Base-by-base conservation (phyloP, 306 rosid species). In the Quercus rubra region DNA sequence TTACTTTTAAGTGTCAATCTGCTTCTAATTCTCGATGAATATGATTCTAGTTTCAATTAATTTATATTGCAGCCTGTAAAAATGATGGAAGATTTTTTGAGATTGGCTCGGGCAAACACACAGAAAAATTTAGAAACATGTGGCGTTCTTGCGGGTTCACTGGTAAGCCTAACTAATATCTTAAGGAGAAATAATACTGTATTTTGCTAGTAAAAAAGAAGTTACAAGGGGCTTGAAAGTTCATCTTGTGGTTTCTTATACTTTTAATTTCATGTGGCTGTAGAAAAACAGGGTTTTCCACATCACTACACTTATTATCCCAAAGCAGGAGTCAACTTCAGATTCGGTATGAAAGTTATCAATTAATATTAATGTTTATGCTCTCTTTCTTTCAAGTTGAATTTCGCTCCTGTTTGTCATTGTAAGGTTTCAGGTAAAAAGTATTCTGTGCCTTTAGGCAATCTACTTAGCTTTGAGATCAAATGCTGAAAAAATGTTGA, bases 251-350 rank as follows among this genome's bases (percentile, higher is more conserved):
- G 77, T 64, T 80, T 76, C 83, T 84, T 79, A 80, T 77, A 38
- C 71, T 73, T 84, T 64, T 66, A 68, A 71, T 78, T 67, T 85
- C 21, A 19, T 77, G 76, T 87, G 85, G 76, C 80, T 89, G 92
- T 84, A 96, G 99, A 91, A 90, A 83, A 93, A 96, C 86, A 93
- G 95, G 93, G 93, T 93, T 73, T 96, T 96, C 78, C 96, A 96
- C 73, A 90, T 96, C 77, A 90, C 97, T 55, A 93, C 98, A 6
- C 97, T 96, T 43, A 93, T 96, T 76, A 87, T 96, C 71, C 99
- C 99, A 54, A 96, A 96, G 96, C 99, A 93, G 83, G 99, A 96
- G 77, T 89, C 99, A 33, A 96, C 98, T 62, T 89, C 99, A 75
- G 99, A 96, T 88, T 90, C 96, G 83, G 99, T 96, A 89, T 88